Evolutionary conservation across 1,284 basidiomycete species (phyloP).

Genomic region (Ceratobasidium sp.): DNA sequence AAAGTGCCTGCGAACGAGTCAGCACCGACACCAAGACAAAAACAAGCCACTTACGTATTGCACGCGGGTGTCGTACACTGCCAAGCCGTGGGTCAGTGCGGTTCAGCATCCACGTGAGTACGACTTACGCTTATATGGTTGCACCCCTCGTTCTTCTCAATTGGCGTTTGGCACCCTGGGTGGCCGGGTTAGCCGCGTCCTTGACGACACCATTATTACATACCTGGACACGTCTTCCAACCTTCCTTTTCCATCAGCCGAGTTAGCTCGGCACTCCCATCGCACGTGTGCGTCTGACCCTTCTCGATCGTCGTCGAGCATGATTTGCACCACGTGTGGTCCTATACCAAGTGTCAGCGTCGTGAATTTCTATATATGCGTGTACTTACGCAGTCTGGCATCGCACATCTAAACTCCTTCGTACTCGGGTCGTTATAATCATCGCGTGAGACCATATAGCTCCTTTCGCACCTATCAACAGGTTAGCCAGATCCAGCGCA

Average conservation of each 20-base stretch:
- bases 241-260: slow-evolving; percentile 39
- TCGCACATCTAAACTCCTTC: slow-evolving; percentile 42
- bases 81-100: neutral
- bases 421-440: slow-evolving; percentile 35
- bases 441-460: slow-evolving; percentile 38
- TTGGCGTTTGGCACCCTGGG: slow-evolving; percentile 42
- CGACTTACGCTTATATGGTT: slow-evolving; percentile 45
- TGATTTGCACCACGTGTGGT: slow-evolving; percentile 43
- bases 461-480: slow-evolving; percentile 9
- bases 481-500: neutral
- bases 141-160: slow-evolving; percentile 42
- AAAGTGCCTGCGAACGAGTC: slow-evolving; percentile 33
- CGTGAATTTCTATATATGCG: neutral
- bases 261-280: slow-evolving; percentile 44
- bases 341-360: neutral
- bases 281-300: slow-evolving; percentile 42
- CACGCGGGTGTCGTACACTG: slow-evolving; percentile 44
- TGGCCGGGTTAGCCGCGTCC: neutral
- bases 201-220: neutral
- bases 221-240: slow-evolving; percentile 44
- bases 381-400: slow-evolving; percentile 40
- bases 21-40: neutral
- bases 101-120: neutral
- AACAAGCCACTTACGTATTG: slow-evolving; percentile 42
- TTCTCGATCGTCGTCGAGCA: slow-evolving; percentile 43